Percentiles rank a stretch among this genome's conserved stretches.
Evolutionary conservation across 2,329 filamentous ascomycete species (phyloP).

Genomic region (Microdochium bolleyi): DNA sequence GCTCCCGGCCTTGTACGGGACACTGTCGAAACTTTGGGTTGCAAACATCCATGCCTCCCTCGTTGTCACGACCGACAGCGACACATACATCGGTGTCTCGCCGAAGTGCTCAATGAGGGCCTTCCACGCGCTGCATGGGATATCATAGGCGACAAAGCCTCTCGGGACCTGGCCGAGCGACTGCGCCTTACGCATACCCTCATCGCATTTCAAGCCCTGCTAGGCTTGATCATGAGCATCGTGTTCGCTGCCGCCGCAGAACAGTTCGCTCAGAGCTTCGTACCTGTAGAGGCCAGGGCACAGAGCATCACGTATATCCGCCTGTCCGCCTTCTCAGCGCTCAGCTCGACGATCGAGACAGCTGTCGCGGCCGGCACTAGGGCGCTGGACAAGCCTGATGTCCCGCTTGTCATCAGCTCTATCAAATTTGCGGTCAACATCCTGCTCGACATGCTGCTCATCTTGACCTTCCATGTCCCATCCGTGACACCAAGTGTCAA

Average conservation of each 20-base stretch:
- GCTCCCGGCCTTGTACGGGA: conserved; percentile 59
- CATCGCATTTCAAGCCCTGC: conserved; percentile 47
- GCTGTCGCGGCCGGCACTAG: conserved; percentile 54
- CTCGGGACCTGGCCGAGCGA: conserved; percentile 39
- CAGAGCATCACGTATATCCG: conserved; percentile 56
- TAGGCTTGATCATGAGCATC: conserved; percentile 53
- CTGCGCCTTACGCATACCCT: conserved; percentile 56
- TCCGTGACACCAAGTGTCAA: conserved; percentile 48
- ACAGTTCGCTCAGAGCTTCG: conserved; percentile 51
- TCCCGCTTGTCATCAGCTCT: conserved; percentile 57
- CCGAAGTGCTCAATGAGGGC: conserved; percentile 65
- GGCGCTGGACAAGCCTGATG: conserved; percentile 61
- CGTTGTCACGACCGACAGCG: conserved; percentile 57
- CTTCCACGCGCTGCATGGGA: conserved; percentile 61
- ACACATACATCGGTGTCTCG: conserved; percentile 62
- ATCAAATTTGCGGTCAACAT: conserved; percentile 61
- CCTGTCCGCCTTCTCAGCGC: conserved; percentile 50
- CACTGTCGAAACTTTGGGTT: conserved; percentile 64
- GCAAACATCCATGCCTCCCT: conserved; percentile 56
- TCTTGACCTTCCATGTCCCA: conserved; percentile 57
- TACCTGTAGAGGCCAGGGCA: conserved; percentile 48
- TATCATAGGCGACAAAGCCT: conserved; percentile 57
- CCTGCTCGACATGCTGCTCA: conserved; percentile 55
- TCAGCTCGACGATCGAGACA: conserved; percentile 55
- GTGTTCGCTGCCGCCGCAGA: conserved; percentile 46